Evolutionary conservation across 1,284 basidiomycete species (phyloP), one percentile per base, ranked within the genome.

Genomic region (Tylopilus sp.): DNA sequence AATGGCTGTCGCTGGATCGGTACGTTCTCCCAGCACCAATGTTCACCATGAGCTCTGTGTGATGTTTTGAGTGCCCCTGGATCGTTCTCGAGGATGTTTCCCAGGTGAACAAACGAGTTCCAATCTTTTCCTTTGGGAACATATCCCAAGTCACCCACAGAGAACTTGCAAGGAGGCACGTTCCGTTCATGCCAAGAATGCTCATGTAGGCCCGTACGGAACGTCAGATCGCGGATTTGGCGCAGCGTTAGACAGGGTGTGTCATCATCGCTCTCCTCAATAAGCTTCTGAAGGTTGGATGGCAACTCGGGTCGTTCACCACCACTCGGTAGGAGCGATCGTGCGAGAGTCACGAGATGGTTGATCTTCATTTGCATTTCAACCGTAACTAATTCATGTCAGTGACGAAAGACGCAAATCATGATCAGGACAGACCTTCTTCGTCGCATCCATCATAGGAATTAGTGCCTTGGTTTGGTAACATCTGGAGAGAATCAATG

Each of bases 121-220:
- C 82, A 83, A 41, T 74, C 74, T 36, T 74, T 75, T 16, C 76
- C 79, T 2, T 67, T 62, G 0, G 81, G 80, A 44, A 87, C 71
- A 62, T 84, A 86, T 13, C 85, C 86, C 26, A 85, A 69, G 64
- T 87, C 86, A 2, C 86, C 86, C 29, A 84, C 79, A 4, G 68
- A 60, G 61, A 83, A 84, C 61, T 80, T 79, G 63, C 79, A 77
- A 9, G 80, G 74, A 12, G 79, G 80, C 36, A 84, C 80, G 26
- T 76, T 77, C 58, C 74, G 80, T 66, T 81, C 78, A 44, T 75
- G 72, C 81, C 86, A 87, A 7, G 78, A 74, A 58, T 82, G 79
- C n/a, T 81, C 76, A 62, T 85, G 84, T 6, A 70, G 67, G 9
- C 73, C 70, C 12, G 78, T 71, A 36, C 77, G 72, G 55, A 87